Conservation (phyloP, 129 eudicot species). For the Tagetes erecta region DNA sequence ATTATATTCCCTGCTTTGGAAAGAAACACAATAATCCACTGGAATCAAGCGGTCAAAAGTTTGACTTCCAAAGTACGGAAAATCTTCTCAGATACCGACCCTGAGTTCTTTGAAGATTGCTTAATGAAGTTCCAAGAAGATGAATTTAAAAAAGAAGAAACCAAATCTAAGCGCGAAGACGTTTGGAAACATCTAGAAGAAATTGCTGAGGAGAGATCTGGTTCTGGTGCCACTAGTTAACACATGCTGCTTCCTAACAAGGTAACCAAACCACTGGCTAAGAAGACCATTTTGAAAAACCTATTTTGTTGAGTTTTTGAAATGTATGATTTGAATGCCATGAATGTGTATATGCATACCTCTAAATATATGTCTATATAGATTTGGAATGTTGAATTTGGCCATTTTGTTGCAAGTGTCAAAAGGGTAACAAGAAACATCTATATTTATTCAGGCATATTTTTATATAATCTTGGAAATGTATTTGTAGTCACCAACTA, state of each 20-base stretch:
- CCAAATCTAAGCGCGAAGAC: slow-evolving; percentile 53
- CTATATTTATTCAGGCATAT: slow-evolving; percentile 14
- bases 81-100: slow-evolving; percentile 65
- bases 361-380: slow-evolving; percentile 22
- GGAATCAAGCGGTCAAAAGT: slow-evolving; percentile 79
- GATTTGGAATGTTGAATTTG: slow-evolving; percentile 38
- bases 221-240: slow-evolving; percentile 29
- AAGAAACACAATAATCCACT: slow-evolving; percentile 58
- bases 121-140: slow-evolving; percentile 60
- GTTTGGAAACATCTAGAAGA: slow-evolving; percentile 74
- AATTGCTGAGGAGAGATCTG: slow-evolving; percentile 54
- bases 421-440: slow-evolving; percentile 24
- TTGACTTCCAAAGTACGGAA: slow-evolving; percentile 69
- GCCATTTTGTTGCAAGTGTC: slow-evolving; percentile 35
- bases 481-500: too few relatives aligned
- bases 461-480: too few relatives aligned
- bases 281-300: slow-evolving; percentile 6
- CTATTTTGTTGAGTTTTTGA: neutral
- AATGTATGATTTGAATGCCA: slow-evolving; percentile 21
- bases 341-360: slow-evolving; percentile 49
- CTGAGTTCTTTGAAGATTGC: slow-evolving; percentile 72
- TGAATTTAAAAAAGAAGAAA: slow-evolving; percentile 54
- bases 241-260: slow-evolving; percentile 44
- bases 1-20: slow-evolving; percentile 78
- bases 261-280: slow-evolving; percentile 30